A percentile compares a stretch with the other conserved stretches of the same genome.
Conservation (phyloP, 129 eudicot species). For the Ambrosia trifida region DNA sequence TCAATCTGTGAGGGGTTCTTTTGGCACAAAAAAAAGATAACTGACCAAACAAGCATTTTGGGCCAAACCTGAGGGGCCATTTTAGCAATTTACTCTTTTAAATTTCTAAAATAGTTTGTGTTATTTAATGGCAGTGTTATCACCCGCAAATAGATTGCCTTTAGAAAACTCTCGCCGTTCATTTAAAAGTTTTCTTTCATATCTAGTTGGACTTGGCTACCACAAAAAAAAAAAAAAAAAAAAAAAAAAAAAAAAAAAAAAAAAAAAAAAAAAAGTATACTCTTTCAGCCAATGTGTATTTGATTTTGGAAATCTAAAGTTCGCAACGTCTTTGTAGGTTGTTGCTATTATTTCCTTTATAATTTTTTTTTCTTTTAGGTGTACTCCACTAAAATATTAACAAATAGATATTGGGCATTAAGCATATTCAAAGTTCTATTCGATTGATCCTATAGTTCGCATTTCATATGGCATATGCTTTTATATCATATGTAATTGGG, state of each 20-base stretch:
- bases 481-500: too few species aligned
- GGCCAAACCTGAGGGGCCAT: too few species aligned
- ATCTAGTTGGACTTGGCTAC: neutral
- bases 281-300: neutral
- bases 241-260: too few species aligned
- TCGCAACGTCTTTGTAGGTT: neutral
- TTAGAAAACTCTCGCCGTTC: neutral
- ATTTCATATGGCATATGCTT: too few species aligned
- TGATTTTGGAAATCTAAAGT: neutral
- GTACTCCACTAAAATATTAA: neutral
- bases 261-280: neutral
- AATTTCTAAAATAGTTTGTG: neutral
- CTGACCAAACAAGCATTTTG: too few species aligned
- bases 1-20: too few species aligned
- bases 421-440: neutral
- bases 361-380: neutral
- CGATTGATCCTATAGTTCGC: too few species aligned
- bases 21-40: too few species aligned
- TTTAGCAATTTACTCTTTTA: neutral
- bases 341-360: neutral
- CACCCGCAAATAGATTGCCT: neutral
- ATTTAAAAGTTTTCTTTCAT: neutral
- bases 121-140: neutral
- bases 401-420: neutral
- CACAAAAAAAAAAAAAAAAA: too few species aligned